Percentiles rank a stretch among this genome's conserved stretches.
These are phyloP conservation scores for Ceratobasidium papillatum DNA, from an alignment of 1,284 basidiomycete species.

Conservation along the genomic window DNA sequence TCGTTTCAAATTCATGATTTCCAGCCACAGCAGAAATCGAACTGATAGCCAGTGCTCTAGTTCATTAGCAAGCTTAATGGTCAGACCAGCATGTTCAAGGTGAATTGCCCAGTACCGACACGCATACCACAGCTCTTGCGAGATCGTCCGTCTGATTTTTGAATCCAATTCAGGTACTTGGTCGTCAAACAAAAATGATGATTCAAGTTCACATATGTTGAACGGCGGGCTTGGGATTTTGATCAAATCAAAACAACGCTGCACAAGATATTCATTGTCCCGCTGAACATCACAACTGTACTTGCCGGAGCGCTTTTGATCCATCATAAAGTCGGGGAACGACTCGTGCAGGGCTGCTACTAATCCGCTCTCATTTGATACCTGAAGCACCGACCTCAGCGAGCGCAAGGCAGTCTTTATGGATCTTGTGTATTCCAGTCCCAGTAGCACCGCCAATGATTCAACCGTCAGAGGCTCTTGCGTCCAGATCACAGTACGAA, in stretches of 20 bases:
- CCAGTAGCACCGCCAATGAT: neutral
- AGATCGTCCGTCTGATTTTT: neutral
- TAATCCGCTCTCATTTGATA: neutral
- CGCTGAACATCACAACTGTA: neutral
- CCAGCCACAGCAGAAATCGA: slow-evolving; percentile 11
- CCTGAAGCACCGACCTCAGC: neutral
- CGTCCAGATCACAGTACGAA: neutral
- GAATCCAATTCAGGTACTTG: slow-evolving; percentile 12
- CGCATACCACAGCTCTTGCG: slow-evolving; percentile 6
- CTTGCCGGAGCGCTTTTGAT: slow-evolving; percentile 6
- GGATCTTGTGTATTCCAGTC: neutral
- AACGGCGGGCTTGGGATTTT: neutral
- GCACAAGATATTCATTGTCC: neutral
- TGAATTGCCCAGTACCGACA: slow-evolving; percentile 17
- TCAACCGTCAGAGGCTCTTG: neutral
- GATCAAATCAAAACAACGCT: slow-evolving; percentile 7
- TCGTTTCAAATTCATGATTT: slow-evolving; percentile 12
- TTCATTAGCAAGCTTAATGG: neutral
- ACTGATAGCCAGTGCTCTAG: neutral
- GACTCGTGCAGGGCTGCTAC: slow-evolving; percentile 26
- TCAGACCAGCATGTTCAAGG: neutral
- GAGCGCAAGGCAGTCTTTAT: neutral
- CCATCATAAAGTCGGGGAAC: slow-evolving; percentile 24
- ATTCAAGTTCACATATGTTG: slow-evolving; percentile 13
- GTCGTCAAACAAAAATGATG: neutral